Evolutionary conservation across 129 eudicot genomes (phyloP).

Genomic region (Artemisia tridentata): DNA sequence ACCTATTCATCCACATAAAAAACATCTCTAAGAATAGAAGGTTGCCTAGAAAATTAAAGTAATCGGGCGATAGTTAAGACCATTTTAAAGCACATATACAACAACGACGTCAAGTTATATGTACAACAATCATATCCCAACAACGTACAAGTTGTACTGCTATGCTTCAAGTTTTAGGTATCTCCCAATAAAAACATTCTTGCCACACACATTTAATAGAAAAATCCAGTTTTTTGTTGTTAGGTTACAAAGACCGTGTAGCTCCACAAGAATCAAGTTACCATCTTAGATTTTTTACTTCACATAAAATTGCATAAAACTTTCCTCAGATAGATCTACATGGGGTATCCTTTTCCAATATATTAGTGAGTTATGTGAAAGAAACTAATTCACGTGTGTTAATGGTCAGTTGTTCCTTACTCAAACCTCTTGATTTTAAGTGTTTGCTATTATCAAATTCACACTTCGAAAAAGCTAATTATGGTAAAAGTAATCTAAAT

Average conservation of each 20-base stretch:
- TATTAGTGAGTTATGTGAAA: neutral
- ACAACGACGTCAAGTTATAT: too few relatives aligned
- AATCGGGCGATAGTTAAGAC: too few relatives aligned
- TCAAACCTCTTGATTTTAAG: neutral
- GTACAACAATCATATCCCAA: neutral
- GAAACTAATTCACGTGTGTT: neutral
- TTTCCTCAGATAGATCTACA: neutral
- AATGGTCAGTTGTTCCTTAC: neutral
- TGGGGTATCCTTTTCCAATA: neutral
- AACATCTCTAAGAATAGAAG: too few relatives aligned
- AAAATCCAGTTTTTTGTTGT: neutral
- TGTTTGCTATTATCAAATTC: neutral
- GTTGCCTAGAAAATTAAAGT: too few relatives aligned
- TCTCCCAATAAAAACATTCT: neutral
- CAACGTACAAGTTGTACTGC: neutral
- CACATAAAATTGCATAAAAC: neutral
- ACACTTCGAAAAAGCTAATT: too few relatives aligned
- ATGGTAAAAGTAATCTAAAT: too few relatives aligned
- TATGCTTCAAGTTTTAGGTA: neutral
- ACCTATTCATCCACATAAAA: too few relatives aligned
- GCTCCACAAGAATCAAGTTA: neutral
- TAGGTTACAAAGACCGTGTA: neutral
- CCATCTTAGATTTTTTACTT: neutral
- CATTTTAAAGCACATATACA: too few relatives aligned
- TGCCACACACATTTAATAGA: neutral